phyloP scores from a whole-genome alignment of 768 basidiomycete species.

The Mycena chlorophos region DNA sequence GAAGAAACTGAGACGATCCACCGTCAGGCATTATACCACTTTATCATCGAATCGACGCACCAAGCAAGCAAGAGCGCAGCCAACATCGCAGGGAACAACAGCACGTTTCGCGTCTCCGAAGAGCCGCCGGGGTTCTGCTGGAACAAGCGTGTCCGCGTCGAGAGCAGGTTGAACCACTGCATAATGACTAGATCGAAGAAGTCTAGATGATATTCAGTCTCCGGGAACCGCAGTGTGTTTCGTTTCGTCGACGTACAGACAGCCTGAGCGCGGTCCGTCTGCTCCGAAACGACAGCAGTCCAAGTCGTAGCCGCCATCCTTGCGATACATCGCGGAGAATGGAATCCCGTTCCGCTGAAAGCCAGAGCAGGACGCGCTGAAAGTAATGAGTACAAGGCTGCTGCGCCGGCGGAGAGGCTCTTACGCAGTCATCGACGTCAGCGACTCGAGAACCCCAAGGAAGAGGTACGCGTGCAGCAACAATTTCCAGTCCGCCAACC shows the following conservation, averaged over 20 bases:
- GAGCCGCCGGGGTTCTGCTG: conserved; percentile 47
- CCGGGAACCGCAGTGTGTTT: too few relatives aligned
- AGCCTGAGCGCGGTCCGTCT: conserved; percentile 48
- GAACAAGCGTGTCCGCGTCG: conserved; percentile 58
- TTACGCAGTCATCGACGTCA: conserved; percentile 52
- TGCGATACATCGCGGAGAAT: conserved; percentile 47
- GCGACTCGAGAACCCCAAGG: conserved; percentile 47
- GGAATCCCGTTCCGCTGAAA: conserved; percentile 47
- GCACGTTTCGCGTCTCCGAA: conserved; percentile 36
- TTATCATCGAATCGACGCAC: conserved; percentile 28
- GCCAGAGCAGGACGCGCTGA: conserved; percentile 41
- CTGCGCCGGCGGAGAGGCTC: conserved; percentile 4
- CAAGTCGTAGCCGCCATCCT: conserved; percentile 42
- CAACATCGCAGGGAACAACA: conserved; percentile 48
- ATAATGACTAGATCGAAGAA: conserved; percentile 55
- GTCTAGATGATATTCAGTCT: conserved; percentile 27
- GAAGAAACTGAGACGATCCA: conserved; percentile 35
- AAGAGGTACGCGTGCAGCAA: conserved; percentile 61
- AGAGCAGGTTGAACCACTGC: conserved; percentile 62
- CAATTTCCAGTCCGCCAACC: conserved; percentile 47
- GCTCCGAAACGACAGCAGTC: conserved; percentile 37
- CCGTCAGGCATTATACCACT: neutral
- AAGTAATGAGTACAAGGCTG: neutral
- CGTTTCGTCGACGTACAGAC: too few relatives aligned
- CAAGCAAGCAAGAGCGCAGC: conserved; percentile 44